These are phyloP conservation scores for Caryopteris hybrid DNA, from an alignment of 305 asterid species.

Conservation along the genomic window DNA sequence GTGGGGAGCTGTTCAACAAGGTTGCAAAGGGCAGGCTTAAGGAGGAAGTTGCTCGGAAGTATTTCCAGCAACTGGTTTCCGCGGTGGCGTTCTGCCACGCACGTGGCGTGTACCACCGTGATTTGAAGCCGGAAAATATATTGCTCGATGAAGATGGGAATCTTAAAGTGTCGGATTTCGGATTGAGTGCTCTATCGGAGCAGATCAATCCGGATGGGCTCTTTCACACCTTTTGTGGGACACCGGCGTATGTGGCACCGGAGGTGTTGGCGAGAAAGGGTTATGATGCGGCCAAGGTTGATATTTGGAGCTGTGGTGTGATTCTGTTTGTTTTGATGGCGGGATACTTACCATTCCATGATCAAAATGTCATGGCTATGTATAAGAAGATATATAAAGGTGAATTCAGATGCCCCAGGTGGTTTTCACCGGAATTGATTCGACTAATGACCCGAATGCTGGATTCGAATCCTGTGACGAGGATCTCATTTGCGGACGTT, in stretches of 20 bases:
- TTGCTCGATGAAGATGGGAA: constrained; percentile 79
- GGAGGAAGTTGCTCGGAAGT: constrained; percentile 67
- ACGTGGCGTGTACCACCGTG: constrained; percentile 89
- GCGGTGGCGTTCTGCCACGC: constrained; percentile 85
- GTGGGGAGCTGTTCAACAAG: constrained; percentile 83
- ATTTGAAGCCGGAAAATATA: constrained; percentile 81
- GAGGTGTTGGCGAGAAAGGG: constrained; percentile 85
- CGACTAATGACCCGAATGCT: constrained; percentile 49
- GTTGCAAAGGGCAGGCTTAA: constrained; percentile 87
- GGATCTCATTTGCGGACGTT: constrained; percentile 67
- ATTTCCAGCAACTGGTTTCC: constrained; percentile 76
- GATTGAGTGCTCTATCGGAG: constrained; percentile 80
- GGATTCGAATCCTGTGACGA: constrained; percentile 60
- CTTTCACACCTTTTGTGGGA: constrained; percentile 84
- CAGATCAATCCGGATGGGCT: constrained; percentile 85
- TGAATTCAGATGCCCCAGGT: constrained; percentile 77
- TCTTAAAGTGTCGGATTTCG: constrained; percentile 83
- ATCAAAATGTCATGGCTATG: constrained; percentile 80
- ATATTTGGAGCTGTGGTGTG: constrained; percentile 91
- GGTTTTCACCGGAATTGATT: constrained; percentile 69
- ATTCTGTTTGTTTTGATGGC: constrained; percentile 81
- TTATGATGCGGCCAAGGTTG: constrained; percentile 82
- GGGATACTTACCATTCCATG: constrained; percentile 80
- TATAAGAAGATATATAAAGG: constrained; percentile 83
- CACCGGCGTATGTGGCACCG: constrained; percentile 94